phyloP scores from a whole-genome alignment of 2,329 filamentous ascomycete genomes.

The Aspergillus ibericus region DNA sequence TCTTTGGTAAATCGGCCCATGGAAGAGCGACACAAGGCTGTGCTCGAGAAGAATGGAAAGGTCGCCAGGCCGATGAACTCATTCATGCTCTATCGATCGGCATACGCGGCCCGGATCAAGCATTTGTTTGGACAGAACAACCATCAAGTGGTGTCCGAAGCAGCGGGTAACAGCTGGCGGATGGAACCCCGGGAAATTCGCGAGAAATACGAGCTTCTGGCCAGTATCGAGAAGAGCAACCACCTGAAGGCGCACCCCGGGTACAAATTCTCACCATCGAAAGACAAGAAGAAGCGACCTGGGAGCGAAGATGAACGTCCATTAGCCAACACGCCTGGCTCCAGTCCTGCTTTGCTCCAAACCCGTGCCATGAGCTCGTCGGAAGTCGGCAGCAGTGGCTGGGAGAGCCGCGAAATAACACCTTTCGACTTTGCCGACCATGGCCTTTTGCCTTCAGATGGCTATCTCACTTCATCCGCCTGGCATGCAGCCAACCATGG shows the following conservation, averaged over 20 bases:
- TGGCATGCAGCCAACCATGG: conserved; percentile 57
- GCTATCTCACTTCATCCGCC: conserved; percentile 45
- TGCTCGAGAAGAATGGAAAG: conserved; percentile 70
- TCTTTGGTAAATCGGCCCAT: conserved; percentile 72
- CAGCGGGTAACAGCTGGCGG: conserved; percentile 85
- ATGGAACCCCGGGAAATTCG: conserved; percentile 73
- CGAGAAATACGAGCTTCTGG: conserved; percentile 74
- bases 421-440: conserved; percentile 34
- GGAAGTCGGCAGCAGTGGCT: conserved; percentile 27
- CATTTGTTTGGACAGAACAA: conserved; percentile 80
- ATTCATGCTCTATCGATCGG: conserved; percentile 96
- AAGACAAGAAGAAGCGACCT: conserved; percentile 59
- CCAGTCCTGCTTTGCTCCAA: conserved; percentile 23
- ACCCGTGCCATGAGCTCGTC: conserved; percentile 28
- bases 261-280: conserved; percentile 83
- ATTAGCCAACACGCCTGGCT: conserved; percentile 21
- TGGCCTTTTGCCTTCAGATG: conserved; percentile 14
- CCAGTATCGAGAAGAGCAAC: conserved; percentile 77
- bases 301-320: conserved; percentile 44
- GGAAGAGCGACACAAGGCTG: conserved; percentile 67
- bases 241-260: conserved; percentile 81
- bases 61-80: conserved; percentile 94
- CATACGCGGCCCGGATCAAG: conserved; percentile 85
- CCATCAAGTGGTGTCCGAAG: conserved; percentile 85
- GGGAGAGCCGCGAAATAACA: conserved; percentile 35